Base-by-base conservation (phyloP, 2,329 filamentous ascomycete genomes). In the Fusarium goolgardi region DNA sequence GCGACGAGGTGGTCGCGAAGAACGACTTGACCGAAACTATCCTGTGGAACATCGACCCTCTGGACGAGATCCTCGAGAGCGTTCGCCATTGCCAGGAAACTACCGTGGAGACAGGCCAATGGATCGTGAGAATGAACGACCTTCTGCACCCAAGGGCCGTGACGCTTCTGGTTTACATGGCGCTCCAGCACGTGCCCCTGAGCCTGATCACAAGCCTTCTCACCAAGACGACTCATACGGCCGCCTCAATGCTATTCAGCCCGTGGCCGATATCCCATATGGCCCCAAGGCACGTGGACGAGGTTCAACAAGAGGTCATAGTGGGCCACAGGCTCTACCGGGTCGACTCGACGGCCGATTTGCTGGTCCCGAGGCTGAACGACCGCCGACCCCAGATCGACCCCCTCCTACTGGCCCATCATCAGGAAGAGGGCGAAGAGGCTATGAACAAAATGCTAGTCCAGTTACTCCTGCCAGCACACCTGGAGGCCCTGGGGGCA, bases 161-260 rank as follows among this genome's bases (percentile, higher is more conserved):
- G 82, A 85, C 12, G 58, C 76, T 6, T 67, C 75, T 15, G 58
- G 67, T 72, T 59, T 86, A 80, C 73, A 80, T 75, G 67, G 78
- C 71, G 40, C 79, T 47, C 62, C 72, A 29, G 59, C 70, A 12
- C 75, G 76, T 6, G 80, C 81, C 39, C 75, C 77, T 3, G 86
- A 89, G 31, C 69, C 78, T 5, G 85, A 88, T 45, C 83, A 86
- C 68, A 81, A 81, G 37, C 80, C 83, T 21, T 81, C 79, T 55
- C 83, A 86, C 63, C 84, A 88, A 67, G 88, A 90, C 74, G 85
- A 86, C 18, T 88, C 86, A 57, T 90, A 90, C 70, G 88, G 88
- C 29, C 85, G 88, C 3, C 80, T 90, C 47, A 89, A 87, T 64
- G 78, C 84, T 3, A 82, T 84, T 50, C 80, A 83, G 49, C 80